Evolutionary conservation across 768 basidiomycete species (phyloP).

Genomic region (Filobasidium wieringae): DNA sequence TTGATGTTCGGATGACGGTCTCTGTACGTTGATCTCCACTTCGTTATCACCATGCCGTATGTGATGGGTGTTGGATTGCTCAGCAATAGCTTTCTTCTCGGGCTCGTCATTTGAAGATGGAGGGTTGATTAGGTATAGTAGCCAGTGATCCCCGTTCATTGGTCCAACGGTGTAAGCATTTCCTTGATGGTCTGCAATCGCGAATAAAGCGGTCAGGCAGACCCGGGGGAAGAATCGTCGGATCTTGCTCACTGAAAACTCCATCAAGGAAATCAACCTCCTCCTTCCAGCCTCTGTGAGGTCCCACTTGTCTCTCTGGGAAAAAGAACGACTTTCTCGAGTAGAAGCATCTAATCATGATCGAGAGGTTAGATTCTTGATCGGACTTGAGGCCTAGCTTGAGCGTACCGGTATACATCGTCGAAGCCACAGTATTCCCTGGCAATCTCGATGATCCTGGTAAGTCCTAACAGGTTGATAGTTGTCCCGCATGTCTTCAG

Average conservation of each 20-base stretch:
- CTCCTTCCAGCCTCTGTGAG: constrained; percentile 83
- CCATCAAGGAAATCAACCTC: constrained; percentile 86
- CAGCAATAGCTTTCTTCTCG: constrained; percentile 13
- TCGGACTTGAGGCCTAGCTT: not conserved
- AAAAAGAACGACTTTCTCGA: constrained; percentile 99
- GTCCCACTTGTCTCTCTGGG: constrained; percentile 84
- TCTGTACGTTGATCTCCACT: constrained; percentile 9
- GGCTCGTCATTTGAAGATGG: not conserved
- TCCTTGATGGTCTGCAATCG: constrained; percentile 41
- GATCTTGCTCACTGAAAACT: constrained; percentile 54
- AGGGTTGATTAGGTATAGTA: constrained; percentile 63
- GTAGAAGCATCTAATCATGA: constrained; percentile 59
- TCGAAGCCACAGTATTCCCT: constrained; percentile 39
- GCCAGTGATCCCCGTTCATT: constrained; percentile 97
- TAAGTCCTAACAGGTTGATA: constrained; percentile 86
- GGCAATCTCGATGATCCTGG: constrained; percentile 89
- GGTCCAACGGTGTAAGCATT: constrained; percentile 94
- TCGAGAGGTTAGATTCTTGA: not conserved
- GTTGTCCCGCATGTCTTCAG: constrained; percentile 99
- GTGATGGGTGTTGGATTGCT: constrained; percentile 21
- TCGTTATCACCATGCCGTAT: constrained; percentile 5
- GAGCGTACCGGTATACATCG: constrained; percentile 53
- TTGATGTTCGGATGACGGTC: constrained; percentile 35
- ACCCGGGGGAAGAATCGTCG: not conserved
- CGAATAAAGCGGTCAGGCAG: not conserved